These are phyloP conservation scores for Colletotrichum trifolii DNA, from an alignment of 2,329 filamentous ascomycete genomes.

Conservation along the genomic window DNA sequence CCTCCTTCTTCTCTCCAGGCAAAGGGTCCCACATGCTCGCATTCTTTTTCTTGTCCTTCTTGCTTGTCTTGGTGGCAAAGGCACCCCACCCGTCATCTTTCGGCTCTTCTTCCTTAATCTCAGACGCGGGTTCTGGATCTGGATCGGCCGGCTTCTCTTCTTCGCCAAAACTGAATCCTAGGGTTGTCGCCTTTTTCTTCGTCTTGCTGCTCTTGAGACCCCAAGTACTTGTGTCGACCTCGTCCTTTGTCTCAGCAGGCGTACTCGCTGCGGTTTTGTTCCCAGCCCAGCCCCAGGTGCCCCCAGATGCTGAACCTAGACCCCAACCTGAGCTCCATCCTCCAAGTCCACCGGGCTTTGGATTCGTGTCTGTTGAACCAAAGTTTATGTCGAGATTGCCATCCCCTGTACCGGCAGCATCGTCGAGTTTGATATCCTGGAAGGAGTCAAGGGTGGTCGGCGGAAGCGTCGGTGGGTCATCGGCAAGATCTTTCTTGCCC, in stretches of 20 bases:
- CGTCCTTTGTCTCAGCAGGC: constrained; percentile 53
- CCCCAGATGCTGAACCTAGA: constrained; percentile 40
- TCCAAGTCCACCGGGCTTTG: constrained; percentile 57
- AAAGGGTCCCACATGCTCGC: constrained; percentile 49
- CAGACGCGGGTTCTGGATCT: constrained; percentile 18
- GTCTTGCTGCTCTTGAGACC: constrained; percentile 56
- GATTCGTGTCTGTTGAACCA: constrained; percentile 53
- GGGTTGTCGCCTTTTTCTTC: constrained; percentile 59
- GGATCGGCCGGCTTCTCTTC: constrained; percentile 40
- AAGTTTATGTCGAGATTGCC: constrained; percentile 68
- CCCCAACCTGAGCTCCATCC: constrained; percentile 72
- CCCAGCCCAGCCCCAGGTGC: constrained; percentile 56
- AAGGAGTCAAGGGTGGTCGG: constrained; percentile 57
- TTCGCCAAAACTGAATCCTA: constrained; percentile 61
- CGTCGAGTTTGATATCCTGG: constrained; percentile 75
- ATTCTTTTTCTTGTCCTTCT: constrained; percentile 58
- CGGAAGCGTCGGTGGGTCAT: constrained; percentile 46
- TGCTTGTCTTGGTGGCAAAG: constrained; percentile 50
- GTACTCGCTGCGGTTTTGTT: constrained; percentile 46
- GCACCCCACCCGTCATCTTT: constrained; percentile 48
- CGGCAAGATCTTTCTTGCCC: constrained; percentile 56
- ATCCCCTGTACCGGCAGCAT: constrained; percentile 49
- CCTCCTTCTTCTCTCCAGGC: constrained; percentile 47
- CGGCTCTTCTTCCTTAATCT: constrained; percentile 47
- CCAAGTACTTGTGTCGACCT: constrained; percentile 62